These are phyloP conservation scores for Penicillium sp. DNA, from an alignment of 2,329 filamentous ascomycete species.

Conservation along the genomic window DNA sequence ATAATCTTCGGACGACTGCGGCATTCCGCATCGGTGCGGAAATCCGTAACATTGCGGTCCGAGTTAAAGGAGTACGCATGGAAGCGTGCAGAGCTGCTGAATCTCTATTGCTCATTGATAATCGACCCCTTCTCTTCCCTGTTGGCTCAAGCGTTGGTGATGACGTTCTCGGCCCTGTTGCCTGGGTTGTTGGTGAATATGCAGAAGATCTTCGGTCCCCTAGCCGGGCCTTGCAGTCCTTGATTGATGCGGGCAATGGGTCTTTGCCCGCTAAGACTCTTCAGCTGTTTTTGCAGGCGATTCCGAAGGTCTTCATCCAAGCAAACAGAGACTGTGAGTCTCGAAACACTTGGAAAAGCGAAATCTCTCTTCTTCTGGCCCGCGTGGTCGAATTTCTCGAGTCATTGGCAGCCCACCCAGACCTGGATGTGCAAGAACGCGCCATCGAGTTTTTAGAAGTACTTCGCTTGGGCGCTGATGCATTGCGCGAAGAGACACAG, in stretches of 20 bases:
- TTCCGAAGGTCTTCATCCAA: constrained; percentile 80
- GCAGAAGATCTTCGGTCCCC: constrained; percentile 71
- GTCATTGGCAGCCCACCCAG: constrained; percentile 77
- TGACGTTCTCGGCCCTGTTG: constrained; percentile 73
- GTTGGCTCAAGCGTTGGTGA: constrained; percentile 54
- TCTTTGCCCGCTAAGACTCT: constrained; percentile 68
- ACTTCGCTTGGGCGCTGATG: constrained; percentile 83
- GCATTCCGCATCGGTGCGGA: constrained; percentile 72
- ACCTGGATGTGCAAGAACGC: constrained; percentile 91
- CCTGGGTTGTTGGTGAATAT: constrained; percentile 91
- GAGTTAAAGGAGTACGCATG: constrained; percentile 80
- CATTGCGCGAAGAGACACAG: constrained; percentile 48
- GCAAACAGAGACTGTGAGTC: constrained; percentile 67
- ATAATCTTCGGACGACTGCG: constrained; percentile 21
- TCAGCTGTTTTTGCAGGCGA: constrained; percentile 79
- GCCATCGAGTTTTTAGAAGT: constrained; percentile 91
- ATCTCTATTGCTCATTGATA: constrained; percentile 66
- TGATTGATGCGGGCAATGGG: constrained; percentile 70
- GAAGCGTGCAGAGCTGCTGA: constrained; percentile 85
- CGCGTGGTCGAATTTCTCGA: constrained; percentile 83
- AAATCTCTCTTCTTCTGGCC: constrained; percentile 76
- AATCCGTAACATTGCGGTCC: constrained; percentile 85
- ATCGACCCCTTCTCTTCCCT: constrained; percentile 62
- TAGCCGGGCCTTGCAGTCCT: constrained; percentile 71
- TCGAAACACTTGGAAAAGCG: constrained; percentile 77